Evolutionary conservation across 495 filamentous ascomycete genomes (phyloP), one percentile per base, ranked within the genome.

Genomic region (Aspergillus ostianus): DNA sequence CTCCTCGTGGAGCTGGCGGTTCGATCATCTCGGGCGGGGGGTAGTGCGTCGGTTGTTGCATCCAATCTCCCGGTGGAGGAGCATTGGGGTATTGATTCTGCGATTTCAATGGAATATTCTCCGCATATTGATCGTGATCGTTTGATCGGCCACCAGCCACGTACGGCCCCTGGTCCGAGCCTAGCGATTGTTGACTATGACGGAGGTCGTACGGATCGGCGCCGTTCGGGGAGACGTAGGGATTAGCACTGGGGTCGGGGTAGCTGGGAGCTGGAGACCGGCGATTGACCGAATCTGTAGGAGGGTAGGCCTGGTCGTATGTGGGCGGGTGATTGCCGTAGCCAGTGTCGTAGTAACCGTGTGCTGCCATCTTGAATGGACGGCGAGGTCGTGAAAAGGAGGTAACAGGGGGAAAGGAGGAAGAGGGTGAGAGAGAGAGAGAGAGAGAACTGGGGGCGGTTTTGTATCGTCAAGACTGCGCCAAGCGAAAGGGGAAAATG

Each of bases 301-400:
- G 60, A 18, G 75, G 68, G 47, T 61, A 58, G 56, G 69, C 68
- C 69, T 70, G 75, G 68, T 75, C 76, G 74, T 73, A 82, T 67
- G 67, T 76, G 56, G 71, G 76, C 50, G 72, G 82, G 48, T 70
- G 56, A 45, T 69, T 73, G 57, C 68, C 70, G 63, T 83, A 77
- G 58, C 76, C 77, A 53, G 76, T 70, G 69, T 83, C 82, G 77
- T 92, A 92, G 73, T 92, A 92, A 58, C 91, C 87, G 79, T 92
- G 90, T 60, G 90, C 82, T 54, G 91, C 88, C 91, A 95, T 96
- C 68, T 50, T 84, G 71, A 58, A 44, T 44, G 53, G 29, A 20
- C 44, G 47, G 53, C 36, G n/a, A 15, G 29, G 44, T 1, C 8
- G 53, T 55, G 9, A 45, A 47, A n/a, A 15, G 20, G 8, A 46